Evolutionary conservation across 352 stramenopile species (phyloP).

Genomic region (Aphanomyces euteiches): DNA sequence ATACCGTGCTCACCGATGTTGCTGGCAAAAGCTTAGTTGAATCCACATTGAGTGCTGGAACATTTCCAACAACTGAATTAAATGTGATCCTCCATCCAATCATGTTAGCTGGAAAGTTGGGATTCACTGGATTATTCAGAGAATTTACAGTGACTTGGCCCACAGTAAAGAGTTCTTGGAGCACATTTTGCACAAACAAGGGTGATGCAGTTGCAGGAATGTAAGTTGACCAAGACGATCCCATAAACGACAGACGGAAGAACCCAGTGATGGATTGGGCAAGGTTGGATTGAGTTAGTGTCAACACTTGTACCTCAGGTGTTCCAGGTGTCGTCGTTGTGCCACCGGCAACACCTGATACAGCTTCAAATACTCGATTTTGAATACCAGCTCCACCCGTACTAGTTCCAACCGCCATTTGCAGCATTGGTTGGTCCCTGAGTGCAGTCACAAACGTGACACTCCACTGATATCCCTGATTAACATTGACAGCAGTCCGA

Average conservation of each 20-base stretch:
- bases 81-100: conserved; percentile 74
- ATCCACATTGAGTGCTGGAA: conserved; percentile 49
- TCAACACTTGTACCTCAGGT: conserved; percentile 67
- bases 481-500: conserved; percentile 49
- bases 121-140: conserved; percentile 4
- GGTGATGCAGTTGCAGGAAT: conserved; percentile 43
- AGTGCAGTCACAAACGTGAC: conserved; percentile 58
- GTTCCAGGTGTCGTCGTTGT: conserved; percentile 50
- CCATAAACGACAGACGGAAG: conserved; percentile 71
- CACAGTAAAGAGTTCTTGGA: conserved; percentile 63
- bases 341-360: conserved; percentile 46
- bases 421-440: conserved; percentile 60
- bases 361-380: conserved; percentile 49
- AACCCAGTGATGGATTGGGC: conserved; percentile 45
- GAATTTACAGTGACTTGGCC: conserved; percentile 51
- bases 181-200: conserved; percentile 46
- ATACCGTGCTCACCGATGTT: conserved; percentile 48
- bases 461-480: conserved; percentile 68
- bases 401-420: conserved; percentile 43
- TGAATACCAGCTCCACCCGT: conserved; percentile 29
- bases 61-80: conserved; percentile 58
- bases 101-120: conserved; percentile 29
- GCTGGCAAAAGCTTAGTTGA: conserved; percentile 53
- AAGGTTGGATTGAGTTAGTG: conserved; percentile 47
- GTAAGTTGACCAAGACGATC: conserved; percentile 65